These are phyloP conservation scores for Thielaviopsis euricoi DNA, from an alignment of 2,329 filamentous ascomycete species.

Conservation along the genomic window DNA sequence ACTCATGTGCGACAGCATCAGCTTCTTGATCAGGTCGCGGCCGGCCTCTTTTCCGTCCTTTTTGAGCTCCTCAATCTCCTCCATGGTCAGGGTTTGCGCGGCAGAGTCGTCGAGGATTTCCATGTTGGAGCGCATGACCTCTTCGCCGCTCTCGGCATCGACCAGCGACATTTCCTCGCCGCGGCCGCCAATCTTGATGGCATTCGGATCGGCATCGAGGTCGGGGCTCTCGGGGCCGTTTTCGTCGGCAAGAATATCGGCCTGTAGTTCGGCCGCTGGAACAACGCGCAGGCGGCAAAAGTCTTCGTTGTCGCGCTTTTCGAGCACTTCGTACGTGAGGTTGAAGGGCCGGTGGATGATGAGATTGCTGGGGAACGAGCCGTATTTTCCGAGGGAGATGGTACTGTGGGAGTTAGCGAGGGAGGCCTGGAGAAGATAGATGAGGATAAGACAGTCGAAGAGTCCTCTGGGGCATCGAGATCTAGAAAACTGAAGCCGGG, in stretches of 20 bases:
- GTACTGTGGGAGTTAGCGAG: conserved; percentile 34
- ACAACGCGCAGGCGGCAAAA: conserved; percentile 63
- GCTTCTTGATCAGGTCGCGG: conserved; percentile 80
- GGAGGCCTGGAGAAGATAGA: conserved; percentile 6
- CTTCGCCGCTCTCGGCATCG: conserved; percentile 24
- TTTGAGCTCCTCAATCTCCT: conserved; percentile 59
- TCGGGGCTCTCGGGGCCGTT: conserved; percentile 24
- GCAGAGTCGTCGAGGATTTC: conserved; percentile 44
- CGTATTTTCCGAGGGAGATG: conserved; percentile 84
- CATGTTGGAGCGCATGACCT: conserved; percentile 37
- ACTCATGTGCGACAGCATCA: conserved; percentile 75
- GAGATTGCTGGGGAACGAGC: conserved; percentile 74
- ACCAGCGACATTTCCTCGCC: conserved; percentile 27
- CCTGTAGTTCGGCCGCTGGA: conserved; percentile 65
- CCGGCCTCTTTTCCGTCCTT: conserved; percentile 62
- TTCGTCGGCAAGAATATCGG: conserved; percentile 47
- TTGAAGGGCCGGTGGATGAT: conserved; percentile 84
- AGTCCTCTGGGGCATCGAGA: too few species aligned
- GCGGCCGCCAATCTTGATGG: conserved; percentile 20
- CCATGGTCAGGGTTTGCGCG: conserved; percentile 61
- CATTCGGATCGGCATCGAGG: conserved; percentile 27
- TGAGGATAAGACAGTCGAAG: background rate
- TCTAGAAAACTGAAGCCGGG: too few species aligned
- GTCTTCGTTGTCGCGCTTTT: conserved; percentile 46
- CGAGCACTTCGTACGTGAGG: conserved; percentile 77